Evolutionary conservation across 2,329 filamentous ascomycete genomes (phyloP).

Genomic region (Magnaporthiopsis incrustans): DNA sequence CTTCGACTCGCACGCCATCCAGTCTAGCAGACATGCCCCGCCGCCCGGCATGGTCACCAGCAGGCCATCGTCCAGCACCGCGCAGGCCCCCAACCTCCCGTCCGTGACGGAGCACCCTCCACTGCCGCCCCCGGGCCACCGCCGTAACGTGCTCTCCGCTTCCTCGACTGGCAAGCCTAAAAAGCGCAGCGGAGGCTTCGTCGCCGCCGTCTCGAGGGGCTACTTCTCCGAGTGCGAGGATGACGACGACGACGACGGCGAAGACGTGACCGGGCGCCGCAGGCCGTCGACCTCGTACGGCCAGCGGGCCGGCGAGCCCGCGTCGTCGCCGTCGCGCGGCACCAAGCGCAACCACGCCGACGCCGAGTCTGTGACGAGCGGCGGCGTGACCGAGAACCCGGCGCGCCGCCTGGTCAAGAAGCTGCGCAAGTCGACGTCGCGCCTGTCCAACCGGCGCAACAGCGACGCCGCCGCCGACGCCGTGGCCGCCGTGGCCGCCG

Average conservation of each 20-base stretch:
- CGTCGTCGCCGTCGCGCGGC: conserved; percentile 9
- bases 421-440: conserved; percentile 42
- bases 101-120: conserved; percentile 1
- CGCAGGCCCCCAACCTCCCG: neutral
- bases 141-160: neutral
- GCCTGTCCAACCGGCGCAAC: conserved; percentile 29
- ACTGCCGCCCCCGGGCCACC: neutral
- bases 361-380: conserved; percentile 1
- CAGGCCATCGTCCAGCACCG: neutral
- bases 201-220: neutral
- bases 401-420: conserved; percentile 38
- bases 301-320: neutral
- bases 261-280: neutral
- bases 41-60: conserved; percentile 9
- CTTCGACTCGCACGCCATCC: conserved; percentile 50
- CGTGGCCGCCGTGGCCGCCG: neutral
- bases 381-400: conserved; percentile 20
- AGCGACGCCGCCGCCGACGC: conserved; percentile 1
- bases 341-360: conserved; percentile 9
- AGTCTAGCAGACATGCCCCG: conserved; percentile 42
- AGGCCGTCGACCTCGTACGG: neutral
- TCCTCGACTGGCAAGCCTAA: neutral
- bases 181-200: neutral
- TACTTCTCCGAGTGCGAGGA: conserved; percentile 1
- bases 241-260: neutral